A percentile compares a stretch with the other conserved stretches of the same genome.
Evolutionary conservation across 371 early-diverging fungal genomes (phyloP).

Genomic region (Apophysomyces sp.): DNA sequence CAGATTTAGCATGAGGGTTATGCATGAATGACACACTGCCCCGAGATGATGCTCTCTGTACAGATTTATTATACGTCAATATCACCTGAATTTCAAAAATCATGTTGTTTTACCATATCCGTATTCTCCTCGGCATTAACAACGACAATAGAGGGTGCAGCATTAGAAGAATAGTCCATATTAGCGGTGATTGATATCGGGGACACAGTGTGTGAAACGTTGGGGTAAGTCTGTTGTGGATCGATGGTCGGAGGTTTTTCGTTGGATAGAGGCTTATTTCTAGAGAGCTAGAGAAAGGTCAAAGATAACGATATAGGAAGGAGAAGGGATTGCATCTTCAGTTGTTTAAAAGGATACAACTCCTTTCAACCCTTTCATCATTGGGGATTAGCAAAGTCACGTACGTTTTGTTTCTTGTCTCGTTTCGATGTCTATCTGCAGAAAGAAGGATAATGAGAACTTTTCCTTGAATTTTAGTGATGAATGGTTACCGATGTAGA

Average conservation of each 20-base stretch:
- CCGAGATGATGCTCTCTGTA: slow-evolving; percentile 3
- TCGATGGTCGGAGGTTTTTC: slow-evolving; percentile 8
- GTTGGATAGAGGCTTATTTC: slow-evolving; percentile 11
- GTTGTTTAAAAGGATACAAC: slow-evolving; percentile 23
- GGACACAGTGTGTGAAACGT: background rate
- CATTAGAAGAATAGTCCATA: background rate
- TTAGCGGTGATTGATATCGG: too few species aligned
- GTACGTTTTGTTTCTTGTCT: background rate
- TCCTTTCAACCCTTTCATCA: slow-evolving; percentile 48
- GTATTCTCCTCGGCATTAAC: slow-evolving; percentile 19
- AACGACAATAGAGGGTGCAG: slow-evolving; percentile 23
- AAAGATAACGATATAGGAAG: slow-evolving; percentile 4
- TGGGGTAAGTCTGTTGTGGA: slow-evolving; percentile 1
- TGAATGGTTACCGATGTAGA: background rate
- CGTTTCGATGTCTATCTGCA: background rate
- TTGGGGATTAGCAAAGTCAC: background rate
- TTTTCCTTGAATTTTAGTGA: background rate
- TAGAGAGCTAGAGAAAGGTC: slow-evolving; percentile 23
- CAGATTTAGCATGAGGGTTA: slow-evolving; percentile 17
- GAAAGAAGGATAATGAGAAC: background rate
- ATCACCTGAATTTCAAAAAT: background rate
- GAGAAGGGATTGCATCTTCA: background rate
- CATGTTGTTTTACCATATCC: slow-evolving; percentile 16
- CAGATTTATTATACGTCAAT: slow-evolving; percentile 2
- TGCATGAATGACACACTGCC: slow-evolving; percentile 25